phyloP scores from a whole-genome alignment of 1,139 yeast genomes.

The Scheffersomyces quercinus region DNA sequence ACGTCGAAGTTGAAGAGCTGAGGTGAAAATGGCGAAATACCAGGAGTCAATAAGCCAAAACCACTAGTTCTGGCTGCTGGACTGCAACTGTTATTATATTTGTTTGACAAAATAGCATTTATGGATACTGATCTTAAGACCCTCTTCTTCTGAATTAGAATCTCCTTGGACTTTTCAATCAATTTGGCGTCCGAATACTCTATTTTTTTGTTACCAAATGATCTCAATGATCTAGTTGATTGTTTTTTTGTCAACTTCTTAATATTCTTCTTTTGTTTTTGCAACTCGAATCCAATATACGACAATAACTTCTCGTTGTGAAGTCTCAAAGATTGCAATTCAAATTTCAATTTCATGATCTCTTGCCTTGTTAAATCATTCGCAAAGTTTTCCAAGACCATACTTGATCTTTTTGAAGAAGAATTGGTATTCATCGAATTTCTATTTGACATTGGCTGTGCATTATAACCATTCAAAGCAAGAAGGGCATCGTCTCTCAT shows the following conservation, averaged over 20 bases:
- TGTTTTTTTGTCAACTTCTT: constrained; percentile 43
- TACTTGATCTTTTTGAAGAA: constrained; percentile 42
- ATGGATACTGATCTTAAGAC: constrained; percentile 48
- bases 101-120: constrained; percentile 38
- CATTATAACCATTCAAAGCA: constrained; percentile 23
- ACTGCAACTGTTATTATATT: constrained; percentile 17
- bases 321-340: constrained; percentile 51
- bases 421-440: constrained; percentile 20
- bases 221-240: constrained; percentile 20
- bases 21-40: constrained; percentile 18
- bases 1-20: constrained; percentile 11
- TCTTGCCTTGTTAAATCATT: constrained; percentile 50
- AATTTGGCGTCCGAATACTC: constrained; percentile 59
- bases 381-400: constrained; percentile 32
- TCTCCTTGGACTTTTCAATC: constrained; percentile 44
- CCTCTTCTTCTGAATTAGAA: constrained; percentile 45
- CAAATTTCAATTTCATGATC: constrained; percentile 53
- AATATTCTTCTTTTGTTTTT: constrained; percentile 48
- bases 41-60: constrained; percentile 7
- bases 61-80: not conserved
- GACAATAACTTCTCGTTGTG: constrained; percentile 59
- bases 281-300: constrained; percentile 58
- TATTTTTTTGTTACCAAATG: constrained; percentile 21
- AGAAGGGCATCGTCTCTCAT: constrained; percentile 26
- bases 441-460: constrained; percentile 19